Evolutionary conservation across 192 early-diverging fungal genomes (phyloP).

Genomic region (Glomus cerebriforme): DNA sequence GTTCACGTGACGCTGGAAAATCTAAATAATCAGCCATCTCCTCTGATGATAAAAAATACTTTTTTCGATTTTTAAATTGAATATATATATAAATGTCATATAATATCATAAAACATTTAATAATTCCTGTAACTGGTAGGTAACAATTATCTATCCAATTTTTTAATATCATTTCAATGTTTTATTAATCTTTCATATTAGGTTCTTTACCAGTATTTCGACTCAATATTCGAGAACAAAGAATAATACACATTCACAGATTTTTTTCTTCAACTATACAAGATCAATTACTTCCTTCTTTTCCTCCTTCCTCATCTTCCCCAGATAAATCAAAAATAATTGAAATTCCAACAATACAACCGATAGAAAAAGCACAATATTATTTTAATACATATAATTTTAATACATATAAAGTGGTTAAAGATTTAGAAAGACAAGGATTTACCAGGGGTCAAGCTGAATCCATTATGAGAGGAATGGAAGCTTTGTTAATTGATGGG

Average conservation of each 20-base stretch:
- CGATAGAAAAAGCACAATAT: conserved; percentile 38
- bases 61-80: too few relatives aligned
- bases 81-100: background rate
- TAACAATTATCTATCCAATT: too few relatives aligned
- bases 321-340: background rate
- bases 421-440: conserved; percentile 62
- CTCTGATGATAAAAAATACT: too few relatives aligned
- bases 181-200: too few relatives aligned
- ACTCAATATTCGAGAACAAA: too few relatives aligned
- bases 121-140: background rate
- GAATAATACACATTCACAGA: too few relatives aligned
- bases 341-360: background rate
- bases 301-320: background rate
- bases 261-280: background rate
- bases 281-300: background rate
- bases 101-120: background rate
- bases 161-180: too few relatives aligned
- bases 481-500: conserved; percentile 68
- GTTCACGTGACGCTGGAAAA: too few relatives aligned
- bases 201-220: too few relatives aligned
- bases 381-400: conserved; percentile 87
- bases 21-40: too few relatives aligned
- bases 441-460: conserved; percentile 74
- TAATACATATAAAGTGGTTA: conserved; percentile 77
- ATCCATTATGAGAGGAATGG: conserved; percentile 74